Evolutionary conservation across 2,329 filamentous ascomycete genomes (phyloP).

Genomic region (Pestalotiopsis sp.): DNA sequence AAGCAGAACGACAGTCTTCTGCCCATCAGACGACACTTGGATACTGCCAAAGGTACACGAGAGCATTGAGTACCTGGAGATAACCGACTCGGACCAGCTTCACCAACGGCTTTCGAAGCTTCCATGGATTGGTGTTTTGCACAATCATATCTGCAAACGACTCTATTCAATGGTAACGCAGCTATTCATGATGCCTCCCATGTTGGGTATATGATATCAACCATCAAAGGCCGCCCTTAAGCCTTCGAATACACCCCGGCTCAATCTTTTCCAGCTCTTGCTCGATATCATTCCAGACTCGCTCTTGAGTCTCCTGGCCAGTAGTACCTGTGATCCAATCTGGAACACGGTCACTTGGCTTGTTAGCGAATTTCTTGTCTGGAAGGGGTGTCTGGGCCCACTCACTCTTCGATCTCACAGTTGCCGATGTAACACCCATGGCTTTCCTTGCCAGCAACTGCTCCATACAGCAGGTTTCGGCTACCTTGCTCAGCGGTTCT

Average conservation of each 20-base stretch:
- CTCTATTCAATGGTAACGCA: background rate
- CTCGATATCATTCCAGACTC: conserved; percentile 43
- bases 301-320: conserved; percentile 35
- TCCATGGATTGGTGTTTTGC: conserved; percentile 1
- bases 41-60: background rate
- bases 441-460: conserved; percentile 34
- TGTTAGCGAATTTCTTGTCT: too few relatives aligned
- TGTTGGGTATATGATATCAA: background rate
- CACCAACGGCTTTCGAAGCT: background rate
- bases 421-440: conserved; percentile 42
- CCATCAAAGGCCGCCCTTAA: background rate
- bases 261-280: conserved; percentile 42
- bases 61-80: background rate
- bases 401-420: conserved; percentile 28
- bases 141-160: background rate
- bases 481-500: conserved; percentile 39
- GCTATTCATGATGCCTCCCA: background rate
- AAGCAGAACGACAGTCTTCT: background rate
- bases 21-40: background rate
- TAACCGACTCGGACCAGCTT: background rate
- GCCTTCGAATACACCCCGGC: conserved; percentile 26
- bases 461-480: conserved; percentile 37
- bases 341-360: background rate
- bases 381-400: conserved; percentile 22
- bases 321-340: conserved; percentile 29